A percentile compares a stretch with the other conserved stretches of the same genome.
Conservation (phyloP, 2,329 filamentous ascomycete species). For the Lecanicillium sp. region DNA sequence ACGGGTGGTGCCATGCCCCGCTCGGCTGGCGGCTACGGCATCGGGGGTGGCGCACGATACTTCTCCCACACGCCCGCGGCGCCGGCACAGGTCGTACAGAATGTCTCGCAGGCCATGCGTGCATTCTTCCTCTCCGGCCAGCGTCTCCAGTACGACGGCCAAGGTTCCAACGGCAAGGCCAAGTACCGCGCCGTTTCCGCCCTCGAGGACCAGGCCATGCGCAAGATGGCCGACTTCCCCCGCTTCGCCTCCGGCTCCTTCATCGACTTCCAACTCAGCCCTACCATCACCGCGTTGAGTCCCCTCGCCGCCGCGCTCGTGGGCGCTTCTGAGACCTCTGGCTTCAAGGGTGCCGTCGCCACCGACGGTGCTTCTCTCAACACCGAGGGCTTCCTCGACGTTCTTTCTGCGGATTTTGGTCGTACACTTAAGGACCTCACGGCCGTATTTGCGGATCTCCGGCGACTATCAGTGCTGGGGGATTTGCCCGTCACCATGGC, state of each 20-base stretch:
- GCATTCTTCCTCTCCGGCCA: constrained; percentile 90
- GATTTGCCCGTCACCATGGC: constrained; percentile 77
- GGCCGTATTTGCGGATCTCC: constrained; percentile 72
- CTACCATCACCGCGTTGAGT: constrained; percentile 82
- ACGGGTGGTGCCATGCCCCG: constrained; percentile 81
- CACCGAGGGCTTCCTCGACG: constrained; percentile 75
- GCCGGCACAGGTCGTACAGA: constrained; percentile 86
- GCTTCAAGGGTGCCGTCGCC: constrained; percentile 33
- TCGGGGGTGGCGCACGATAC: constrained; percentile 71
- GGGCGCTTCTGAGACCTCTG: constrained; percentile 36
- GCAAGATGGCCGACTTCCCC: constrained; percentile 56
- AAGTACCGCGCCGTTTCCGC: constrained; percentile 71
- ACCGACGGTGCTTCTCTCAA: constrained; percentile 59
- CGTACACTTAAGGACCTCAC: constrained; percentile 79
- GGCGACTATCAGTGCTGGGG: constrained; percentile 67
- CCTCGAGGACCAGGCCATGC: constrained; percentile 65
- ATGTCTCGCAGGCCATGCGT: constrained; percentile 88
- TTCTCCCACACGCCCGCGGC: constrained; percentile 84
- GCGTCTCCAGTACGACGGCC: constrained; percentile 79
- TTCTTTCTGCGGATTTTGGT: constrained; percentile 82
- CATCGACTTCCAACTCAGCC: constrained; percentile 82
- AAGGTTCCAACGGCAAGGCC: constrained; percentile 67
- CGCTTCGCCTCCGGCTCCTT: constrained; percentile 64
- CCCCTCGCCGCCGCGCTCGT: constrained; percentile 56
- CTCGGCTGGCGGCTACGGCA: constrained; percentile 81